Evolutionary conservation across 805 yeast genomes (phyloP), one percentile per base, ranked within the genome.

Genomic region (Candida hispaniensis): DNA sequence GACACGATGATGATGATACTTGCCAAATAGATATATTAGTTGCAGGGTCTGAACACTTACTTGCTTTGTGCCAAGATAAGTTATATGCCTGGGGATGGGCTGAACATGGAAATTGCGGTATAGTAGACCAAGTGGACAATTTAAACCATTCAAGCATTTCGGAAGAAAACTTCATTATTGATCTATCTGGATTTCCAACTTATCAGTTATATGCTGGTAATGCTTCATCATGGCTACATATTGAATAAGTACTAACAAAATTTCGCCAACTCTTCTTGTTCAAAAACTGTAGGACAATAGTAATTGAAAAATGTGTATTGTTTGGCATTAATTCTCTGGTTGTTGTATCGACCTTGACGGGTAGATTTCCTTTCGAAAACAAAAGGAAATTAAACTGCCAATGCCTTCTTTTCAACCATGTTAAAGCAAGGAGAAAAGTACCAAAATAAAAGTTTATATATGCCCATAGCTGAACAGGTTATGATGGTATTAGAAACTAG

Each of bases 31-130:
- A 18, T 30, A 40, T 14, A 20, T 60, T 62, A 35, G 60, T 63
- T 1, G 65, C 71, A 5, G 98, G 98, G 0, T 81, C 94, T 53
- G 97, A 88, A 50, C 98, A 88, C 54, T 93, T 91, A 0, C 47
- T 85, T 11, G 46, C 47, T 8, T 27, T 70, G 15, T 19, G 10
- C 8, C n/a, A 9, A 19, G 22, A 19, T 19, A 8, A n/a, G 22
- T n/a, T 85, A 0, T 59, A 50, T 38, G 67, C 86, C 2, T 91
- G 97, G 97, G 98, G 98, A 1, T 88, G 98, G 98, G 96, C 95
- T 9, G 97, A 91, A 50, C 98, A 88, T 55, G 98, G 98, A 0
- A 88, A 88, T 51, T 88, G 97, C 57, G 94, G 94, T 2, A 44
- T 45, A 2, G 26, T 32, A 2, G 44, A 48, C 15, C 24, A 34